Evolutionary conservation across 352 stramenopile species (phyloP).

Genomic region (Phytopythium helicoides): DNA sequence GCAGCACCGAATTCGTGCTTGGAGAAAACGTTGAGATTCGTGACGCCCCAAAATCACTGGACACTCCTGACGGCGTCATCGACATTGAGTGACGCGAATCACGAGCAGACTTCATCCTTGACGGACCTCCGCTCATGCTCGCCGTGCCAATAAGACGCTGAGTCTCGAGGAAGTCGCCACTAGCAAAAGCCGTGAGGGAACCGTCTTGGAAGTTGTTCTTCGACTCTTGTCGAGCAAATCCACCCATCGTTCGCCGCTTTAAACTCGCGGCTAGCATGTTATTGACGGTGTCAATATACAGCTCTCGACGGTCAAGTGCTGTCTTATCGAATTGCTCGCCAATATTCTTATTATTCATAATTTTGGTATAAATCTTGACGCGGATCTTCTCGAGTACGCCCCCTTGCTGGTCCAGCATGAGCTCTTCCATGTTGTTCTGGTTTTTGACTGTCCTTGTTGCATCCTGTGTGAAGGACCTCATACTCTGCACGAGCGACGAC

Average conservation of each 20-base stretch:
- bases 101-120: conserved; percentile 24
- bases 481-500: conserved; percentile 76
- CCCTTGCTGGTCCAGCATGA: conserved; percentile 66
- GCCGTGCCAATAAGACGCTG: conserved; percentile 32
- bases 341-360: conserved; percentile 90
- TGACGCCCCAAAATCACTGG: conserved; percentile 24
- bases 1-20: conserved; percentile 41
- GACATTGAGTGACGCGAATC: conserved; percentile 23
- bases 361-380: conserved; percentile 77
- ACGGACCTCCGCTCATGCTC: conserved; percentile 11
- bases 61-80: conserved; percentile 21
- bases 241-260: conserved; percentile 59
- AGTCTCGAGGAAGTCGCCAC: conserved; percentile 44
- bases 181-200: conserved; percentile 4
- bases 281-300: conserved; percentile 76
- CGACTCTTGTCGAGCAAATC: conserved; percentile 9
- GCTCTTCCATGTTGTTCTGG: conserved; percentile 43
- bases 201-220: conserved; percentile 21
- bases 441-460: conserved; percentile 59
- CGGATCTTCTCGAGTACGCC: conserved; percentile 73
- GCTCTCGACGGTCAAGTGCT: conserved; percentile 66
- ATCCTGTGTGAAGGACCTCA: conserved; percentile 63
- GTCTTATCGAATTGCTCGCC: conserved; percentile 87
- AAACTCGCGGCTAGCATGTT: conserved; percentile 79
- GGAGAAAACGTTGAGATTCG: conserved; percentile 34